Evolutionary conservation across 352 stramenopile species (phyloP).

Genomic region (Pythium utonaiense): DNA sequence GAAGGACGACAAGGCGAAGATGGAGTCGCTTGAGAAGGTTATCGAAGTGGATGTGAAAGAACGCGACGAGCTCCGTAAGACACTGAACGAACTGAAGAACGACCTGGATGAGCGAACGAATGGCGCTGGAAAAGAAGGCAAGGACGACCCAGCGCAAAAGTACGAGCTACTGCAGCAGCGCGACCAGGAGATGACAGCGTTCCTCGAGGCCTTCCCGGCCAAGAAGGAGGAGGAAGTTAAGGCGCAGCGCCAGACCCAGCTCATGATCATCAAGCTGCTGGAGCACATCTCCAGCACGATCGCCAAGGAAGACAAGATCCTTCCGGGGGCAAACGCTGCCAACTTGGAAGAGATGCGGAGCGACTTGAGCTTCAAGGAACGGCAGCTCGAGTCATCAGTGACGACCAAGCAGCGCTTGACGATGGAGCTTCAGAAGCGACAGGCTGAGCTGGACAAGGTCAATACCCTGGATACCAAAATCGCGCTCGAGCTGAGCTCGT

Average conservation of each 20-base stretch:
- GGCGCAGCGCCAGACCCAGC: slow-evolving; percentile 50
- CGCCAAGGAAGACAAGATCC: slow-evolving; percentile 75
- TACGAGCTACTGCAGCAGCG: slow-evolving; percentile 87
- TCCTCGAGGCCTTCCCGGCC: slow-evolving; percentile 80
- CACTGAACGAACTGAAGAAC: slow-evolving; percentile 47
- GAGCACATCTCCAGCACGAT: slow-evolving; percentile 86
- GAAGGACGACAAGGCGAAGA: slow-evolving; percentile 83
- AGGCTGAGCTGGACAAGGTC: slow-evolving; percentile 88
- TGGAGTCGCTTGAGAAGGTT: slow-evolving; percentile 67
- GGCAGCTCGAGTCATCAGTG: slow-evolving; percentile 87
- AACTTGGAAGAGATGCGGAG: slow-evolving; percentile 86
- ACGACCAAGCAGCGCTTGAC: slow-evolving; percentile 85
- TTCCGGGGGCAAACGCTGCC: slow-evolving; percentile 44
- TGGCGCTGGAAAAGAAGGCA: slow-evolving; percentile 56
- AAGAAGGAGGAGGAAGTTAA: slow-evolving; percentile 66
- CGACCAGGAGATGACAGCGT: slow-evolving; percentile 91
- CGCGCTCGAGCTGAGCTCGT: slow-evolving; percentile 68
- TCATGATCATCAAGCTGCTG: slow-evolving; percentile 86
- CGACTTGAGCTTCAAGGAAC: slow-evolving; percentile 90
- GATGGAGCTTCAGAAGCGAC: slow-evolving; percentile 84
- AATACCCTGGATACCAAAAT: slow-evolving; percentile 90
- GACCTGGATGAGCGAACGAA: slow-evolving; percentile 66
- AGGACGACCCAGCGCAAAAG: slow-evolving; percentile 63
- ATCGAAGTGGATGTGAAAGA: slow-evolving; percentile 50
- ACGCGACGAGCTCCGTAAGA: slow-evolving; percentile 52